Evolutionary conservation across 179 eudicot genomes (phyloP).

Genomic region (Beta lomatogona): DNA sequence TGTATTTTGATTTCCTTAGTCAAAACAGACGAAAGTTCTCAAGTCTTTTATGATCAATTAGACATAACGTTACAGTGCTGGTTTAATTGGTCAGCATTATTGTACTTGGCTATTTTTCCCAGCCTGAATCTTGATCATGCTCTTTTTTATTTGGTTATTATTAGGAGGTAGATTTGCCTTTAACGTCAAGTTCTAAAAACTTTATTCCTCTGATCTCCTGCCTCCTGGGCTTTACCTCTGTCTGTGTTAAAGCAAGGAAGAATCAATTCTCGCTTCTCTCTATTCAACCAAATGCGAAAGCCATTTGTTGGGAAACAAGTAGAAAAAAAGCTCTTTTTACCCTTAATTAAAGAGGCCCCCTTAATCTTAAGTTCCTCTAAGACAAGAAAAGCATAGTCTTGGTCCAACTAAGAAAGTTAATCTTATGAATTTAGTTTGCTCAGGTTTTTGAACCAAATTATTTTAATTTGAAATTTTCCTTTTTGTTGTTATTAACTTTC

Average conservation of each 20-base stretch:
- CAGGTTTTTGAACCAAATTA: neutral
- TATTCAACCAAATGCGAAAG: constrained; percentile 14
- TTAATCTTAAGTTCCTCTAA: constrained; percentile 13
- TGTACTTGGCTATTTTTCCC: neutral
- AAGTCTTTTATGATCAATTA: too few relatives aligned
- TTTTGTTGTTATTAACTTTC: neutral
- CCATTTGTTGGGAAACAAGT: neutral
- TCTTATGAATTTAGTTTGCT: neutral
- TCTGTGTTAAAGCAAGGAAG: constrained; percentile 29
- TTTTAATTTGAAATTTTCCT: neutral
- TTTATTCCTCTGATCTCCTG: constrained; percentile 35
- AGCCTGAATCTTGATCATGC: neutral
- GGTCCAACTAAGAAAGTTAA: constrained; percentile 21
- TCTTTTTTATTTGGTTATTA: neutral
- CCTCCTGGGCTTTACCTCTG: constrained; percentile 18
- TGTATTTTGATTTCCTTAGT: too few relatives aligned
- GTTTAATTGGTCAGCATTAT: neutral
- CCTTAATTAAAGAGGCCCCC: constrained; percentile 7
- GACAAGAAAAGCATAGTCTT: constrained; percentile 41
- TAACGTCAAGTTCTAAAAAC: constrained; percentile 22
- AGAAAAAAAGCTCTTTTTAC: neutral
- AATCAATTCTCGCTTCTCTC: neutral
- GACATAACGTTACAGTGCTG: too few relatives aligned
- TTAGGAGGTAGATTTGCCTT: constrained; percentile 26
- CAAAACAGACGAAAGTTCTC: too few relatives aligned